These are phyloP conservation scores for Zizania palustris DNA, from an alignment of 202 grass and related monocot species.

Conservation along the genomic window DNA sequence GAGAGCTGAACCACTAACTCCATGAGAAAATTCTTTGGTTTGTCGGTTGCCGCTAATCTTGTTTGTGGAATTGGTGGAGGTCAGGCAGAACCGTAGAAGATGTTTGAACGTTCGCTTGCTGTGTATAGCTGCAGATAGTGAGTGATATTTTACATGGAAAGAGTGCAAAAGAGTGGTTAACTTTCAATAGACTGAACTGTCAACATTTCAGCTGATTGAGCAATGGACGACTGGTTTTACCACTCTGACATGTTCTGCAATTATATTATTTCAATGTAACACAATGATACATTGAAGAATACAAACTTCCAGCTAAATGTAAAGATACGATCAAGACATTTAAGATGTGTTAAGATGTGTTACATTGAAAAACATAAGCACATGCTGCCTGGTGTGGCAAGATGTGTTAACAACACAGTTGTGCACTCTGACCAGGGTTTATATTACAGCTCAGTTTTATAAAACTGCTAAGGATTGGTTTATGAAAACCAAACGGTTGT, in stretches of 20 bases:
- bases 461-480: too few relatives aligned
- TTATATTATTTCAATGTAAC: neutral
- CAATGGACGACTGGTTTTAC: neutral
- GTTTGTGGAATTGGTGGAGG: conserved; percentile 35
- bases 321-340: neutral
- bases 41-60: conserved; percentile 41
- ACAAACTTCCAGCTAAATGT: neutral
- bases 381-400: too few relatives aligned
- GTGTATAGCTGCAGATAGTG: conserved; percentile 24
- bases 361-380: too few relatives aligned
- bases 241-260: neutral
- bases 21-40: conserved; percentile 33
- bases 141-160: neutral
- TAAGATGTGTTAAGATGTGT: too few relatives aligned
- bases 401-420: too few relatives aligned
- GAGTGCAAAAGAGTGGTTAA: conserved; percentile 28
- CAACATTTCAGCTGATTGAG: neutral
- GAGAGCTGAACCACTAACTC: conserved; percentile 21
- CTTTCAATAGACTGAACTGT: neutral
- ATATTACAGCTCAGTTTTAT: too few relatives aligned
- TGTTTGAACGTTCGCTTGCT: neutral
- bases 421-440: too few relatives aligned
- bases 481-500: too few relatives aligned
- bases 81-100: conserved; percentile 24
- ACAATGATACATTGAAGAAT: neutral